Evolutionary conservation across 257 asterid species (phyloP).

Genomic region (Cynanchum wilfordii): DNA sequence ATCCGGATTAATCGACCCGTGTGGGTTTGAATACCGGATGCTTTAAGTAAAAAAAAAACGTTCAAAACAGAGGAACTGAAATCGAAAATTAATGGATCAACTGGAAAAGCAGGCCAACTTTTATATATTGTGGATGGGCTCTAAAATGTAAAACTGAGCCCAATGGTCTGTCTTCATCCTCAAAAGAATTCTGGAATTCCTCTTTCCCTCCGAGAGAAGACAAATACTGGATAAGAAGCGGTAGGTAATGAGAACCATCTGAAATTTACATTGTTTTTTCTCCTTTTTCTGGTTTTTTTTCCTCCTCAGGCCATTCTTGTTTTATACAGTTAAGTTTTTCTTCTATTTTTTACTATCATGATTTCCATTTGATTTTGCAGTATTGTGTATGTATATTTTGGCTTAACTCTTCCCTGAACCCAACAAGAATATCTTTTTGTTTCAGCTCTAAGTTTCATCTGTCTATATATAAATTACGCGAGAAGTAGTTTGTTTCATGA

Average conservation of each 20-base stretch:
- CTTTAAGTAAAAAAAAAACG: too few relatives aligned
- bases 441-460: neutral
- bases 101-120: neutral
- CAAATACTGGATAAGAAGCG: conserved; percentile 22
- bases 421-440: neutral
- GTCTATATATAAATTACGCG: neutral
- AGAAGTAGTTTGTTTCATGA: neutral
- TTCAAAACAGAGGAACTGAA: too few relatives aligned
- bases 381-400: too few relatives aligned
- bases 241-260: neutral
- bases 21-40: too few relatives aligned
- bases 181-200: neutral
- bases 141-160: too few relatives aligned
- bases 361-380: neutral
- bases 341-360: neutral
- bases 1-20: too few relatives aligned
- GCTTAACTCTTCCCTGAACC: neutral
- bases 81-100: too few relatives aligned
- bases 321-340: conserved; percentile 14
- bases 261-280: neutral
- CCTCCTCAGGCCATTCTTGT: neutral
- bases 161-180: too few relatives aligned
- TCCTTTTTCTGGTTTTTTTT: neutral
- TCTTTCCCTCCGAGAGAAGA: neutral
- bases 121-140: neutral